Evolutionary conservation across 2,329 filamentous ascomycete genomes (phyloP), one percentile per base, ranked within the genome.

Genomic region (Sarocladium brachiariae): DNA sequence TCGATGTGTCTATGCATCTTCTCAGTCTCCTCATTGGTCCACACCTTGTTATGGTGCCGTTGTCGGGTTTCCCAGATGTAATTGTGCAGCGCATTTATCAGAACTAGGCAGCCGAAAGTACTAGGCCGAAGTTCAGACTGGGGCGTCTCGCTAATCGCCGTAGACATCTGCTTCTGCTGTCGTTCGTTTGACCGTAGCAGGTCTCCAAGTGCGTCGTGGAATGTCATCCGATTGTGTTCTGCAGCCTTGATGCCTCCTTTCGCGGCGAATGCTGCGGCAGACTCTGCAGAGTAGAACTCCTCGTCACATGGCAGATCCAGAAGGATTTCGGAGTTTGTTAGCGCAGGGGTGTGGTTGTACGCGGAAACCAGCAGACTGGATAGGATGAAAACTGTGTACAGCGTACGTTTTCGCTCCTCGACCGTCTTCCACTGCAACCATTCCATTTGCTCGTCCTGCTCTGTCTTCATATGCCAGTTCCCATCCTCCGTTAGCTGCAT

Each of bases 51-150:
- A 59, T 91, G 85, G 59, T 96, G 91, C 49, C 90, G 78, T 67
- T 96, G 91, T 21, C 92, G 80, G 0, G 91, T 96, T 68, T 97
- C 92, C 93, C 93, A 97, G 39, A 97, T 96, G 66, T 96, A 96
- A 59, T 96, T 96, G 70, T 97, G 93, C 21, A 97, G 75, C 3
- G 93, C 91, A 63, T 96, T 92, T 64, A 97, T 96, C 55, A 99
- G 71, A 5, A 96, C 79, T 25, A 96, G 75, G 63, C 90, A 96
- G 8, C 92, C 93, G 64, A 96, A 95, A 0, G 90, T 91, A 68
- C 92, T 96, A 0, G 90, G 89, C 57, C 80, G 82, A 45, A 93
- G 73, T 30, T 89, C 83, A 50, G 74, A 82, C 56, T 78, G 73
- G 1, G 77, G 69, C 1, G 77, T 61, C 8, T 83, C 78, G 38